Evolutionary conservation across 2,329 filamentous ascomycete species (phyloP).

Genomic region (Zymoseptoria pseudotritici): DNA sequence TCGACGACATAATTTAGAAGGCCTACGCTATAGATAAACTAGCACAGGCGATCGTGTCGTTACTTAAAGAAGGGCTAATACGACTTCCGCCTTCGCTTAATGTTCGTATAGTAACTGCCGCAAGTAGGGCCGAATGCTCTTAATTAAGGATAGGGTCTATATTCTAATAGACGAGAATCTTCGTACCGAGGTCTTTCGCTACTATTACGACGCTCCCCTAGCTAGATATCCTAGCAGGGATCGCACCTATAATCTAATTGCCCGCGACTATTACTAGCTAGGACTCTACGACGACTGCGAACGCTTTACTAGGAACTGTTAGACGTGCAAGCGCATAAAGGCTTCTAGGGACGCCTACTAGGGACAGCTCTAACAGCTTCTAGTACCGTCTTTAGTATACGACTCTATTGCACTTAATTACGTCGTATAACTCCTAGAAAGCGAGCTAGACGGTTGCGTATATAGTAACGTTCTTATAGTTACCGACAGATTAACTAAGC

Average conservation of each 20-base stretch:
- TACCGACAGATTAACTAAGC: conserved; percentile 1
- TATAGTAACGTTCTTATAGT: conserved; percentile 1
- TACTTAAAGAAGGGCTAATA: background rate
- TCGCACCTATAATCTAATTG: background rate
- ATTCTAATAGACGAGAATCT: background rate
- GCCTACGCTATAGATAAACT: background rate
- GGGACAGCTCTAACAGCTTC: background rate
- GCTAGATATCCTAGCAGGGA: background rate
- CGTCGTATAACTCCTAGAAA: background rate
- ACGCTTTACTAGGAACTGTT: background rate
- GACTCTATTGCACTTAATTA: background rate
- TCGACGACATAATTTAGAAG: background rate
- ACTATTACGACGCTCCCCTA: background rate
- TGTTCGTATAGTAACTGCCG: background rate
- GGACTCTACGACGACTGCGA: background rate
- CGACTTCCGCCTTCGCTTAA: background rate
- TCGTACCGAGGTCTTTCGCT: background rate
- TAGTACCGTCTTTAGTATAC: background rate
- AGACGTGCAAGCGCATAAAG: background rate
- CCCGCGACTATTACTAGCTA: background rate
- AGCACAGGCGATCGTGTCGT: background rate
- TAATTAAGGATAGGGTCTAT: background rate
- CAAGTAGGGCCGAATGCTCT: background rate
- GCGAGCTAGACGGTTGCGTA: background rate
- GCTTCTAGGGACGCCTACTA: background rate